A percentile compares a stretch with the other conserved stretches of the same genome.
Evolutionary conservation across 352 stramenopile species (phyloP).

Genomic region (Globisporangium spinosum): DNA sequence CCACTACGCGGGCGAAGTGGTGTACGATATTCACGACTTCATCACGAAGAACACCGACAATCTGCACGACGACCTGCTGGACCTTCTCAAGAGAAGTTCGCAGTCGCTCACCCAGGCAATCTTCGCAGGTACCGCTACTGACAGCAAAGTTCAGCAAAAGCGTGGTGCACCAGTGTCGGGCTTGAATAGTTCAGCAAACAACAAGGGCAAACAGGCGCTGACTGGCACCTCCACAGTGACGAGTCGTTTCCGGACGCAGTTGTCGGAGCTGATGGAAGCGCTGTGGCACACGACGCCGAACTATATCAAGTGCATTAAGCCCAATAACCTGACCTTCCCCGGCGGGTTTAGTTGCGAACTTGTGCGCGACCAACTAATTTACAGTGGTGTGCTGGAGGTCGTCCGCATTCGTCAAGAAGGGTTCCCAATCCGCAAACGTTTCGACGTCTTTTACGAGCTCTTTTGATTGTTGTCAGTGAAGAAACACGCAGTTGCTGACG

Average conservation of each 20-base stretch:
- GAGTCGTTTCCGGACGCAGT: constrained; percentile 74
- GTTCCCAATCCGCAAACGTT: constrained; percentile 85
- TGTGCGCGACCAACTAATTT: constrained; percentile 89
- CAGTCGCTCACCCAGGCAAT: constrained; percentile 67
- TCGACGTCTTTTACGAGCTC: constrained; percentile 68
- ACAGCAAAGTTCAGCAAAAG: constrained; percentile 14
- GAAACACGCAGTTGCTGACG: constrained; percentile 17
- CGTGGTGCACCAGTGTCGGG: constrained; percentile 12
- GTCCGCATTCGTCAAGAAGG: constrained; percentile 91
- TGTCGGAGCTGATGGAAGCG: constrained; percentile 80
- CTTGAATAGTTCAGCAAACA: not conserved
- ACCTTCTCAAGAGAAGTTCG: constrained; percentile 62
- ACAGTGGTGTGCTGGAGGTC: constrained; percentile 91
- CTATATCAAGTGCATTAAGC: constrained; percentile 95
- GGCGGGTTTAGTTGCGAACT: constrained; percentile 86
- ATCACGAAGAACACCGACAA: constrained; percentile 89
- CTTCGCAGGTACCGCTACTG: constrained; percentile 21
- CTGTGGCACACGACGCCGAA: constrained; percentile 86
- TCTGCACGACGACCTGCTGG: constrained; percentile 83
- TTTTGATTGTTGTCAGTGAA: constrained; percentile 52
- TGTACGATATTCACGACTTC: constrained; percentile 82
- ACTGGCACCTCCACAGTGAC: constrained; percentile 65
- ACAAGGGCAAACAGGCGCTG: constrained; percentile 41
- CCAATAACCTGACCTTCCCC: constrained; percentile 91
- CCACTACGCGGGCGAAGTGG: constrained; percentile 80